These are phyloP conservation scores for Ophiocordyceps polyrhachis-furcata DNA, from an alignment of 2,329 filamentous ascomycete genomes.

Conservation along the genomic window DNA sequence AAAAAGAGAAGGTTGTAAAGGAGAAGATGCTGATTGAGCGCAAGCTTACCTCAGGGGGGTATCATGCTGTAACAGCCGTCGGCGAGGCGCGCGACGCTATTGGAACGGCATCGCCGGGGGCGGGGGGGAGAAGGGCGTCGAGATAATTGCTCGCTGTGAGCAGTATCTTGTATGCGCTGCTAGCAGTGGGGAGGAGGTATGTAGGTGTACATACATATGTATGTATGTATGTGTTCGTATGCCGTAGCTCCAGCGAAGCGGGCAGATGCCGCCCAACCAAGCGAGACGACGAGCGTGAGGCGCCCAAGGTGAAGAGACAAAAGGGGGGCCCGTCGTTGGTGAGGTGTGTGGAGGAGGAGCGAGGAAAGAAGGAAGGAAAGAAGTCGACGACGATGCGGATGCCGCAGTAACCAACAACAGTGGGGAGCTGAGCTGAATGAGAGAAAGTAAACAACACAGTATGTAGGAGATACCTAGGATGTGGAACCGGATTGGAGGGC, in stretches of 20 bases:
- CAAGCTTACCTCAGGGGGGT: slow-evolving; percentile 3
- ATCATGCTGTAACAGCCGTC: slow-evolving; percentile 5
- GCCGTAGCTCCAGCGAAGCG: not conserved
- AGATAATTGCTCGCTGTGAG: not conserved
- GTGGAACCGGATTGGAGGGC: not conserved
- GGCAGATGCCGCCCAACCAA: not conserved
- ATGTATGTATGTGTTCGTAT: not conserved
- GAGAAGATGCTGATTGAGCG: not conserved
- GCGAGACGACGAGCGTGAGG: not conserved
- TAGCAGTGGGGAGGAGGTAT: not conserved
- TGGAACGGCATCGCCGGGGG: slow-evolving; percentile 3
- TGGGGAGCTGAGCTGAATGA: not conserved
- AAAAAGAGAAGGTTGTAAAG: too few species aligned
- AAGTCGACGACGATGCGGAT: not conserved
- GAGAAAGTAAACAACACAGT: not conserved
- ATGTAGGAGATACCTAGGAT: not conserved
- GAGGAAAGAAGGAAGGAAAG: not conserved
- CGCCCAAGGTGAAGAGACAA: not conserved
- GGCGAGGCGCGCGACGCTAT: slow-evolving; percentile 2
- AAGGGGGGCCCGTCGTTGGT: not conserved
- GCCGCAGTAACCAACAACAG: not conserved
- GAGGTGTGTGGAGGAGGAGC: not conserved
- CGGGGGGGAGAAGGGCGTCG: not conserved
- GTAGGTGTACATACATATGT: not conserved
- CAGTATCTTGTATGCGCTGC: not conserved